Conservation (phyloP, 2,329 filamentous ascomycete genomes). For the Epichloe typhina region DNA sequence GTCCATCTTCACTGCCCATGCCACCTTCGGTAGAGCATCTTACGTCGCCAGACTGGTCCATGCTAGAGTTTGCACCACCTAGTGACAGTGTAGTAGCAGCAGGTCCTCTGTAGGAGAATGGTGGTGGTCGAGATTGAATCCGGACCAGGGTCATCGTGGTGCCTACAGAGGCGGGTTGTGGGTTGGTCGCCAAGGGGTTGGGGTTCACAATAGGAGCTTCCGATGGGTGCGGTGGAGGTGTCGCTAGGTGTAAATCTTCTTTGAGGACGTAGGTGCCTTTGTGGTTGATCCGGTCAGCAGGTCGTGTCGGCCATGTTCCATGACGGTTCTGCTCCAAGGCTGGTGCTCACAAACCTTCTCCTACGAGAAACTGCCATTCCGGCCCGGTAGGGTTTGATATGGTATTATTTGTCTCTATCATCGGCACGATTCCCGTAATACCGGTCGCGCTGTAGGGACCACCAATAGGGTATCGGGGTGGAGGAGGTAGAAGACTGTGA, state of each 20-base stretch:
- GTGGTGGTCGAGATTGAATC: conserved; percentile 49
- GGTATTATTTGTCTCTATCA: conserved; percentile 91
- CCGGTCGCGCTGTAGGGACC: conserved; percentile 58
- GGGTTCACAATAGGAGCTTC: conserved; percentile 78
- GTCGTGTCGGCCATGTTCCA: not conserved
- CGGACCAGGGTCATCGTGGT: conserved; percentile 71
- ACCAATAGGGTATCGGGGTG: conserved; percentile 67
- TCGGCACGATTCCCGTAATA: conserved; percentile 53
- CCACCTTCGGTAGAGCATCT: conserved; percentile 47
- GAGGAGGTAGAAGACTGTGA: conserved; percentile 68
- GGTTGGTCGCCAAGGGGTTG: conserved; percentile 79
- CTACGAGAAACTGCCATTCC: conserved; percentile 82
- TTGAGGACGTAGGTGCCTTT: conserved; percentile 78
- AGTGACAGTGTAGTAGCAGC: conserved; percentile 37
- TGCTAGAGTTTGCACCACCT: conserved; percentile 32
- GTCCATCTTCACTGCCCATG: conserved; percentile 42
- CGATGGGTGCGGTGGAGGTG: conserved; percentile 87
- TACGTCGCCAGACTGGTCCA: conserved; percentile 49
- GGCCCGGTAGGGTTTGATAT: conserved; percentile 66
- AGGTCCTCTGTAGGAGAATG: conserved; percentile 40
- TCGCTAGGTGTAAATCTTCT: conserved; percentile 85
- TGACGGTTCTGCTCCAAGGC: not conserved
- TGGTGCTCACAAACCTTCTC: conserved; percentile 53
- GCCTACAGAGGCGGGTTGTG: conserved; percentile 70
- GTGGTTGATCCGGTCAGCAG: conserved; percentile 6